A percentile compares a stretch with the other conserved stretches of the same genome.
phyloP scores from a whole-genome alignment of 2,329 filamentous ascomycete genomes.

The Pseudocercospora musae region DNA sequence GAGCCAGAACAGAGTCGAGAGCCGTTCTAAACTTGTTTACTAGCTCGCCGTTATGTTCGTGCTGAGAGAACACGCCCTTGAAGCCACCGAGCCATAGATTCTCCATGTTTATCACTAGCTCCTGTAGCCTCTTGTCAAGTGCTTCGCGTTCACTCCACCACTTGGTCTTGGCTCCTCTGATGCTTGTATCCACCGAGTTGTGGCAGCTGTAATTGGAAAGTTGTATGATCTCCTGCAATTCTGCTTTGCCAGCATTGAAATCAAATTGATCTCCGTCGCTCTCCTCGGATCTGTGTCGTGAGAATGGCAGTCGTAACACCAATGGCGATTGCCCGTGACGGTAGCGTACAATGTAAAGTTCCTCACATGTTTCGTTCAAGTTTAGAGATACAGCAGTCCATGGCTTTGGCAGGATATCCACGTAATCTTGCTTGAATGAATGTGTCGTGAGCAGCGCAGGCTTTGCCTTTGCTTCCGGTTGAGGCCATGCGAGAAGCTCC shows the following conservation, averaged over 20 bases:
- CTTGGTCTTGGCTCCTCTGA: slow-evolving; percentile 70
- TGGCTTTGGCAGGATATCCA: slow-evolving; percentile 75
- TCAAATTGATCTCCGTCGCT: slow-evolving; percentile 77
- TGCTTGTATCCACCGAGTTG: slow-evolving; percentile 64
- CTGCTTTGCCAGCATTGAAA: slow-evolving; percentile 73
- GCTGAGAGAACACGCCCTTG: slow-evolving; percentile 84
- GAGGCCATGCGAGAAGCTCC: slow-evolving; percentile 40
- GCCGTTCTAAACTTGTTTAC: slow-evolving; percentile 72
- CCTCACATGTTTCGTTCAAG: slow-evolving; percentile 75
- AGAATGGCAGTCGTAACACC: slow-evolving; percentile 79
- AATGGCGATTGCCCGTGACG: slow-evolving; percentile 74
- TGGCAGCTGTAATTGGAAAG: slow-evolving; percentile 83
- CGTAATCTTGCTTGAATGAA: slow-evolving; percentile 72
- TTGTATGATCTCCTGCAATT: slow-evolving; percentile 78
- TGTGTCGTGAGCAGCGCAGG: slow-evolving; percentile 28
- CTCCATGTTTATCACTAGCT: slow-evolving; percentile 81
- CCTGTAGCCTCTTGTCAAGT: slow-evolving; percentile 72
- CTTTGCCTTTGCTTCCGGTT: neutral
- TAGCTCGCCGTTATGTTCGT: slow-evolving; percentile 59
- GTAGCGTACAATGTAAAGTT: slow-evolving; percentile 86
- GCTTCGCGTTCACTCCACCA: slow-evolving; percentile 89
- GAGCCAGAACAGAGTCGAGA: slow-evolving; percentile 76
- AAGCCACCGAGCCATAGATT: slow-evolving; percentile 94
- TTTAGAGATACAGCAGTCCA: slow-evolving; percentile 89
- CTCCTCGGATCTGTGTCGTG: slow-evolving; percentile 76